Base-by-base conservation (phyloP, 768 basidiomycete genomes). In the Serendipita sp. region DNA sequence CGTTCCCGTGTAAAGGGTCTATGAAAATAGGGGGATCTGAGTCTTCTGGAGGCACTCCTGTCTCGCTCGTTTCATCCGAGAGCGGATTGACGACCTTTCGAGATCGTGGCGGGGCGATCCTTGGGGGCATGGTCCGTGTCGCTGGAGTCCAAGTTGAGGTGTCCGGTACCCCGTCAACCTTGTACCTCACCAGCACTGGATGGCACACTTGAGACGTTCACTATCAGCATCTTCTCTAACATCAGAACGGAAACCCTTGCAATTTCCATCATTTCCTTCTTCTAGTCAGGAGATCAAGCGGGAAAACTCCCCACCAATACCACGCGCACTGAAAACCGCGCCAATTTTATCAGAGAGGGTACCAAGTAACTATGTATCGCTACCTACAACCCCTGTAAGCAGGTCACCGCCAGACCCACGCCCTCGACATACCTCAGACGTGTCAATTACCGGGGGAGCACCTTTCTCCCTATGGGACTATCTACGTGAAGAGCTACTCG, bases 391-490 rank as follows among this genome's bases (percentile, higher is more conserved):
- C 11, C 53, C 53, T 30, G 53, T 58, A 13, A 26, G 5, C 9
- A 24, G 53, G 53, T 58, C 53, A 30, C 53, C 53, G 33, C 53
- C 17, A 33, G 26, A n/a, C 17, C 53, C 53, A 2, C 24, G 53
- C 1, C 53, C 53, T 22, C 53, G 53, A 22, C n/a, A 58, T 31
- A 33, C 33, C 9, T 58, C 53, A 28, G 53, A 58, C 53, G 53
- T 58, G 53, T 58, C 53, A 34, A 33, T 58, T 2, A 33, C 30
- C 9, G 53, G 24, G 11, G 24, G 4, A 58, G 26, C 75, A 0
- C 82, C 88, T 2, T 90, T 90, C 71, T 90, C 90, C 3, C 70
- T 95, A 22, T 95, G 92, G 92, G 92, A 94, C 65, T 94, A 95
- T 71, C 78, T 95, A 22, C 77, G 85, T 14, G 90, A 93, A 69